phyloP scores from a whole-genome alignment of 2,329 filamentous ascomycete species.

The Sarocladium strictum region DNA sequence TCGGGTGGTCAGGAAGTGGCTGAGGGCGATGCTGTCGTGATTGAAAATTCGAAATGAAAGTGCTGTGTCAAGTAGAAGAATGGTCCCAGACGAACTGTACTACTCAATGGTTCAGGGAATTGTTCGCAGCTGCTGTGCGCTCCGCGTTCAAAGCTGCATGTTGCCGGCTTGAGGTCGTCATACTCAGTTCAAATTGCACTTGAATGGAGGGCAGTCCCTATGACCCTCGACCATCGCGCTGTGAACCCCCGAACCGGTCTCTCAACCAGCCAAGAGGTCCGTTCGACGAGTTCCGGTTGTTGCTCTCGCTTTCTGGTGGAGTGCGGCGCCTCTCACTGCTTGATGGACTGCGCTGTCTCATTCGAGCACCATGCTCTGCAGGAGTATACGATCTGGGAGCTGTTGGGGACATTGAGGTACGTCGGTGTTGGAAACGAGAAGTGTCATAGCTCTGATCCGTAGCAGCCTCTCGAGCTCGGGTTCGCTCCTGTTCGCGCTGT shows the following conservation, averaged over 20 bases:
- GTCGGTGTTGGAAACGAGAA: conserved; percentile 25
- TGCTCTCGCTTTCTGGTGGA: conserved; percentile 19
- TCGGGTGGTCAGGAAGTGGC: not conserved
- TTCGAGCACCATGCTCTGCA: conserved; percentile 24
- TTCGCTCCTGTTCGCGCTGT: conserved; percentile 20
- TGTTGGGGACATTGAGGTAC: conserved; percentile 33
- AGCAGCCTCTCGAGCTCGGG: conserved; percentile 15
- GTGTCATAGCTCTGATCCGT: conserved; percentile 26
- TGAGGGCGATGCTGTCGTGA: not conserved
- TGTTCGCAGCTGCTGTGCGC: too few relatives aligned
- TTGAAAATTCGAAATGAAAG: too few relatives aligned
- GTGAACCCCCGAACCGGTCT: conserved; percentile 29
- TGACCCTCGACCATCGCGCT: conserved; percentile 22
- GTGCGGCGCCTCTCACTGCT: conserved; percentile 18
- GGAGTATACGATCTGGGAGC: conserved; percentile 24
- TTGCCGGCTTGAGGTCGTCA: not conserved
- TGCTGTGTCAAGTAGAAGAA: too few relatives aligned
- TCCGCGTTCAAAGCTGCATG: not conserved
- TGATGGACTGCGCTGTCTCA: conserved; percentile 34
- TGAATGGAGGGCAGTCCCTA: conserved; percentile 14
- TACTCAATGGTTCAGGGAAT: too few relatives aligned
- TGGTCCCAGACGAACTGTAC: too few relatives aligned
- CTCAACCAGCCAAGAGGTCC: conserved; percentile 39
- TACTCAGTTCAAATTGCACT: not conserved
- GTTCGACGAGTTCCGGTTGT: conserved; percentile 25